phyloP scores from a whole-genome alignment of 306 rosid genomes.

The Heteromeles arbutifolia region DNA sequence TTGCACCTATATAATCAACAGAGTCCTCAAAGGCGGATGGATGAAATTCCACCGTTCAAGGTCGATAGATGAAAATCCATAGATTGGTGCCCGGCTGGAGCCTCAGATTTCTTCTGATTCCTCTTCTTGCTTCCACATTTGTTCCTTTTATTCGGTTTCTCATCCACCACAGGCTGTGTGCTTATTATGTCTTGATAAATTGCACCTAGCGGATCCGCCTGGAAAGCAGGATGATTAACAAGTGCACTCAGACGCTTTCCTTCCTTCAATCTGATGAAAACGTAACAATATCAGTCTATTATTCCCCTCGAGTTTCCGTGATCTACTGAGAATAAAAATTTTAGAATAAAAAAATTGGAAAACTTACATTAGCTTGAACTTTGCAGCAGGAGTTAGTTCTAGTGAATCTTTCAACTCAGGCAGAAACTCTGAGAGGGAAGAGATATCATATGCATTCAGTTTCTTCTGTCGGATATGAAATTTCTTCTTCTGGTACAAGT shows the following conservation, averaged over 20 bases:
- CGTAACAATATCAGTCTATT: neutral
- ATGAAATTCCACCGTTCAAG: no score
- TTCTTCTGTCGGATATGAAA: constrained; percentile 50
- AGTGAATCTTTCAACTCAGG: constrained; percentile 39
- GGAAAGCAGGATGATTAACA: constrained; percentile 44
- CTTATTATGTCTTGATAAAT: constrained; percentile 41
- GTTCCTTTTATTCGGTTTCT: constrained; percentile 40
- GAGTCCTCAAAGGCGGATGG: no score
- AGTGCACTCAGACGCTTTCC: constrained; percentile 33
- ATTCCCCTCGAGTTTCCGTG: neutral
- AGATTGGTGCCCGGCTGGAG: constrained; percentile 25
- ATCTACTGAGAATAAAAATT: neutral
- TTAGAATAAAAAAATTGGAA: neutral
- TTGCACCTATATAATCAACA: no score
- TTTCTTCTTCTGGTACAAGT: constrained; percentile 26
- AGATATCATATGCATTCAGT: constrained; percentile 67
- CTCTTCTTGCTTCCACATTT: constrained; percentile 49
- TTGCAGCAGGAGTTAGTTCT: constrained; percentile 18
- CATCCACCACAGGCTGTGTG: constrained; percentile 48
- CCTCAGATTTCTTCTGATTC: constrained; percentile 48
- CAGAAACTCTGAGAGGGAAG: constrained; percentile 55
- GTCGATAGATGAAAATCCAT: constrained; percentile 15
- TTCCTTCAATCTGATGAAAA: constrained; percentile 59
- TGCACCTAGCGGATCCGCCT: constrained; percentile 45
- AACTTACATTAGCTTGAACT: constrained; percentile 50